Conservation (phyloP, 1,139 yeast genomes). For the Taphrina deformans region DNA sequence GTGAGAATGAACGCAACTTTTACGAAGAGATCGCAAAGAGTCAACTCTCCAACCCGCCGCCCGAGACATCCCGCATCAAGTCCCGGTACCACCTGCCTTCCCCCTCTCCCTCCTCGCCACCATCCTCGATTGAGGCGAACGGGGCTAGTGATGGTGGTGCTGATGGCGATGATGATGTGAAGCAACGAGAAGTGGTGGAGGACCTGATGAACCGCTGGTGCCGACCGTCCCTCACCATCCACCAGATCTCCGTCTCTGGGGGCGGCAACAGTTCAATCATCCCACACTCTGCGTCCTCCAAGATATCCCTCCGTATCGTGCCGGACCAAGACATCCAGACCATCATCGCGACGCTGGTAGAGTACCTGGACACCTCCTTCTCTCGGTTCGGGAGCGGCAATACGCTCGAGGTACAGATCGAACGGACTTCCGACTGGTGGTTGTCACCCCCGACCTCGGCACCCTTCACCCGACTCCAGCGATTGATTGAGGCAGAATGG, state of each 20-base stretch:
- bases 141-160: not conserved
- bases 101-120: not conserved
- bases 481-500: slow-evolving; percentile 66
- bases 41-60: slow-evolving; percentile 9
- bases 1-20: slow-evolving; percentile 56
- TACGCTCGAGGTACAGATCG: slow-evolving; percentile 51
- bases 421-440: slow-evolving; percentile 95
- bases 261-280: slow-evolving; percentile 88
- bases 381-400: slow-evolving; percentile 58
- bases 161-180: not conserved
- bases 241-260: slow-evolving; percentile 80
- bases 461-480: slow-evolving; percentile 64
- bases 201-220: slow-evolving; percentile 84
- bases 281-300: slow-evolving; percentile 75
- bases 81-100: not conserved
- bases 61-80: not conserved
- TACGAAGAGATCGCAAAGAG: slow-evolving; percentile 57
- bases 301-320: slow-evolving; percentile 79
- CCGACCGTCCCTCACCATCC: slow-evolving; percentile 86
- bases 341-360: slow-evolving; percentile 55
- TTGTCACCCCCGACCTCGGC: slow-evolving; percentile 77
- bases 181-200: slow-evolving; percentile 42
- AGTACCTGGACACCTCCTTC: slow-evolving; percentile 54
- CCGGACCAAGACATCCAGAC: slow-evolving; percentile 75
- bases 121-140: not conserved